phyloP scores from a whole-genome alignment of 1,139 yeast genomes.

The Taphrina sp. region DNA sequence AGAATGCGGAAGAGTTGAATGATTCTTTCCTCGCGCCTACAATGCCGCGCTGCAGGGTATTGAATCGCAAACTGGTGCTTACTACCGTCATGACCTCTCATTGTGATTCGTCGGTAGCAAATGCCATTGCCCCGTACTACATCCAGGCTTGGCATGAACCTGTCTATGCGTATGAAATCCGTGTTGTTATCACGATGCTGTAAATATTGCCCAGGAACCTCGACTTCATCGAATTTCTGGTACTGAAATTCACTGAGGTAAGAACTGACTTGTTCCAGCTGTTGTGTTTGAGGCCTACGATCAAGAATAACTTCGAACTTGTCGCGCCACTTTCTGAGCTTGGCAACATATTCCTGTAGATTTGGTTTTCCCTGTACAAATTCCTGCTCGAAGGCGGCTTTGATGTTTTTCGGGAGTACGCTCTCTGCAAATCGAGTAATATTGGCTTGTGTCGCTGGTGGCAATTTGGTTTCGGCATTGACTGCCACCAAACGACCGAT shows the following conservation, averaged over 20 bases:
- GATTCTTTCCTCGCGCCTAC: constrained; percentile 92
- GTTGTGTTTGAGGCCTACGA: constrained; percentile 65
- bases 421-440: constrained; percentile 89
- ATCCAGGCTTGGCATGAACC: constrained; percentile 87
- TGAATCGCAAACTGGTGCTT: constrained; percentile 92
- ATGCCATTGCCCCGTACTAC: constrained; percentile 86
- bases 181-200: constrained; percentile 71
- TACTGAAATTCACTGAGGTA: constrained; percentile 96
- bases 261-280: constrained; percentile 87
- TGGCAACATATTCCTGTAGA: constrained; percentile 77
- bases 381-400: constrained; percentile 87
- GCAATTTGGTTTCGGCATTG: constrained; percentile 80
- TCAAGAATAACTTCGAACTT: constrained; percentile 88
- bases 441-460: constrained; percentile 88
- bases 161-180: constrained; percentile 87
- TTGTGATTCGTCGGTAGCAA: constrained; percentile 85
- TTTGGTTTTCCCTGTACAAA: constrained; percentile 85
- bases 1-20: constrained; percentile 87
- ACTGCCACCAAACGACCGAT: constrained; percentile 79
- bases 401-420: constrained; percentile 82
- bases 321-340: constrained; percentile 89
- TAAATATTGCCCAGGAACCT: constrained; percentile 94
- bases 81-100: constrained; percentile 92
- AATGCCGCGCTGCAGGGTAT: constrained; percentile 96
- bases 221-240: constrained; percentile 96